Evolutionary conservation across 176 grass and related monocot genomes (phyloP), one percentile per base, ranked within the genome.

Genomic region (Thinopyrum elongatum): DNA sequence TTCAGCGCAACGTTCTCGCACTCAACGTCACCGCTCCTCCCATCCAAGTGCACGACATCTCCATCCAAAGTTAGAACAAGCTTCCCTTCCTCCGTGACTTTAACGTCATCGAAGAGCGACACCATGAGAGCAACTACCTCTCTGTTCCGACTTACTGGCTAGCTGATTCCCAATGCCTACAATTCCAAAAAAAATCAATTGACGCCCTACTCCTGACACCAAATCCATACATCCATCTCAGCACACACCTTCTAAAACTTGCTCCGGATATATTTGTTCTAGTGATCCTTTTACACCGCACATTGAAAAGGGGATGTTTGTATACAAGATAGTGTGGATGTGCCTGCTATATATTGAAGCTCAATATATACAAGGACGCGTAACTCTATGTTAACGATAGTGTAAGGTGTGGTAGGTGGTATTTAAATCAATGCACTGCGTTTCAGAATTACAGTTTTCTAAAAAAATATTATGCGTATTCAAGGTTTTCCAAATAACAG

Each of bases 21-120:
- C 74, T 94, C 90, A 59, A 95, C 88, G 19, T 95, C 88, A 9
- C 93, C 93, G 76, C 85, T 94, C 79, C 76, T 92, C 55, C 88
- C 83, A 77, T 95, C 88, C 72, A 98, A 83, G 41, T 66, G 60
- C 14, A 91, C 93, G 5, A 95, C 91, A 27, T 86, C 74, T 42
- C 88, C 88, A 77, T 95, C 96, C 4, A 98, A 84, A 14, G 91
- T 72, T 75, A 98, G 85, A 16, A 95, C 82, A 64, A 94, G 65
- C 38, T 75, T 95, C 26, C 96, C 90, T 86, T 98, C 96, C 79
- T 94, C 96, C 63, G 26, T 84, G 30, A 89, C 86, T 87, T 94
- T 98, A 26, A 91, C 90, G 79, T 94, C 93, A 27, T 93, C 93
- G 70, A 98, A 98, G 53, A 98, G 75, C 5, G 88, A 98, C 1